Evolutionary conservation across 108 stramenopile genomes (phyloP).

Genomic region (Discostella stelligeroides): DNA sequence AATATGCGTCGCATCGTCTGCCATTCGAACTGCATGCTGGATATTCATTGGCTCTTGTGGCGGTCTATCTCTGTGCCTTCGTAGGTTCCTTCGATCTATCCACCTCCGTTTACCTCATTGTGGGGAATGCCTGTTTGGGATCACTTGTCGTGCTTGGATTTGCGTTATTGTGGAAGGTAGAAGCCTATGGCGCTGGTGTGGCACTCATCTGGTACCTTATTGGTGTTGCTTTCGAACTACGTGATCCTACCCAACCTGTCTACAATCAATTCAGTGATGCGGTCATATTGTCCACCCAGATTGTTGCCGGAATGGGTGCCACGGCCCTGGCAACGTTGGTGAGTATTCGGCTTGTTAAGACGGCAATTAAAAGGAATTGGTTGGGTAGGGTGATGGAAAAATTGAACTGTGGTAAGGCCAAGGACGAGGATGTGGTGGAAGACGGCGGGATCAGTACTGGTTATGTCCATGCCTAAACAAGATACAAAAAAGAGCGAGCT

Average conservation of each 20-base stretch:
- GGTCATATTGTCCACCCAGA: constrained; percentile 29
- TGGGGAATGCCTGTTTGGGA: constrained; percentile 6
- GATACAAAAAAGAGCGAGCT: too few species aligned
- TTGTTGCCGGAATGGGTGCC: constrained; percentile 22
- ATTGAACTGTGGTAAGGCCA: constrained; percentile 1
- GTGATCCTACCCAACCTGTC: constrained; percentile 32
- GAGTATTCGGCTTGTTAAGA: constrained; percentile 25
- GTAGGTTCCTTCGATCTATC: constrained; percentile 8
- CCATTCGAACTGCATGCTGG: constrained; percentile 34
- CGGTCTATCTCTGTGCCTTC: constrained; percentile 23
- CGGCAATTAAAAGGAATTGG: constrained; percentile 31
- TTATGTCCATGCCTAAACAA: constrained; percentile 38
- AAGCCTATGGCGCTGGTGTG: constrained; percentile 3
- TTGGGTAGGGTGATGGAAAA: constrained; percentile 11
- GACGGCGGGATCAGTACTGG: constrained; percentile 25
- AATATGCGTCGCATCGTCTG: constrained; percentile 21
- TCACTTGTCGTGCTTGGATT: background rate
- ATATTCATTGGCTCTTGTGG: background rate
- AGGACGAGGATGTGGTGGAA: constrained; percentile 1
- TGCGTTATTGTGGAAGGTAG: constrained; percentile 3
- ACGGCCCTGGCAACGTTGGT: constrained; percentile 21
- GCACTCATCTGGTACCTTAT: constrained; percentile 17
- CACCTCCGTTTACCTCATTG: constrained; percentile 11
- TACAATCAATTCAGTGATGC: constrained; percentile 40
- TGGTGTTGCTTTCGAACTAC: constrained; percentile 36